Conservation (phyloP, 2,329 filamentous ascomycete species). For the Akanthomyces dipterigenus region DNA sequence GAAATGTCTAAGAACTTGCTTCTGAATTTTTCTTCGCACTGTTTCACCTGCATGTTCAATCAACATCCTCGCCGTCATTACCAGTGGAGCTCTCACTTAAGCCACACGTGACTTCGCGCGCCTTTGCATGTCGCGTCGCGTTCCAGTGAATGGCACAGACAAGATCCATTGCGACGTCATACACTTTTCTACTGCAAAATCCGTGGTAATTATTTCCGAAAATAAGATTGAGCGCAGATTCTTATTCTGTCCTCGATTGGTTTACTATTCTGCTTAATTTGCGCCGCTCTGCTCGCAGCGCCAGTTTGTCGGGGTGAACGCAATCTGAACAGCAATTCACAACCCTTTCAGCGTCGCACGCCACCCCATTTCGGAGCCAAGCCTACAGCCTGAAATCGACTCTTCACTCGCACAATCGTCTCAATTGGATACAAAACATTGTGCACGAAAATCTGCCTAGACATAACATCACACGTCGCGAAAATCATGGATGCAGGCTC, state of each 20-base stretch:
- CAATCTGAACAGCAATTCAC: conserved; percentile 4
- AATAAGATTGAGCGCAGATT: background rate
- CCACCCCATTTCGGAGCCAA: background rate
- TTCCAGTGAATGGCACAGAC: background rate
- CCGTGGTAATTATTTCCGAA: background rate
- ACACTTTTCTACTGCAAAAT: background rate
- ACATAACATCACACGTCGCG: background rate
- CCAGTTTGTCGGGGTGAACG: background rate
- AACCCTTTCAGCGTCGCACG: background rate
- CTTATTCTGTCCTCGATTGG: background rate
- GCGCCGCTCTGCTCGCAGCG: background rate
- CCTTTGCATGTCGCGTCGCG: conserved; percentile 1
- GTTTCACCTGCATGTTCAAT: too few relatives aligned
- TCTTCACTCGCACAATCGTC: background rate
- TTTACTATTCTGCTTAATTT: background rate
- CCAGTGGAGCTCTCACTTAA: background rate
- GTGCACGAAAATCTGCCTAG: too few relatives aligned
- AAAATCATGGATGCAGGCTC: conserved; percentile 24
- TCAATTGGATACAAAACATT: background rate
- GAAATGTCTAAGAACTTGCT: too few relatives aligned
- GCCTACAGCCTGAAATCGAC: background rate
- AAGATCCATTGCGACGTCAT: background rate
- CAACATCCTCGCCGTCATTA: too few relatives aligned
- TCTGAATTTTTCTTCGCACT: too few relatives aligned
- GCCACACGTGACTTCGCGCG: conserved; percentile 4